Percentiles rank a stretch among this genome's conserved stretches.
Evolutionary conservation across 192 early-diverging fungal species (phyloP).

Genomic region (Thamnidium elegans): DNA sequence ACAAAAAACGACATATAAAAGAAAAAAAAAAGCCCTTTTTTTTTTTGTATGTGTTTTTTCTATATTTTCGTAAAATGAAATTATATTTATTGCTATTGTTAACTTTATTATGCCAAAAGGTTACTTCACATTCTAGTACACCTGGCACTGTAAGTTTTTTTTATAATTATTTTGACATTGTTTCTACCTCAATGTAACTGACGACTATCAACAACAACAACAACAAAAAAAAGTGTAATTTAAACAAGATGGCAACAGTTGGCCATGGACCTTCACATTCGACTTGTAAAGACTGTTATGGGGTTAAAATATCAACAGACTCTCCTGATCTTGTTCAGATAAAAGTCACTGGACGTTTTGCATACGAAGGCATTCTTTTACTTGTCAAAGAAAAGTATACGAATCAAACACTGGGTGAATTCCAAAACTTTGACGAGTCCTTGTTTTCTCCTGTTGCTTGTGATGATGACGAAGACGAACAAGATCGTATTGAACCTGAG

Average conservation of each 20-base stretch:
- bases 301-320: neutral
- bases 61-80: neutral
- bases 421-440: conserved; percentile 7
- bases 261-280: conserved; percentile 21
- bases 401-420: conserved; percentile 19
- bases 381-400: conserved; percentile 5
- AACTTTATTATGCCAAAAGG: neutral
- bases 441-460: conserved; percentile 14
- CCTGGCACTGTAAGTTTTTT: conserved; percentile 14
- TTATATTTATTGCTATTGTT: neutral
- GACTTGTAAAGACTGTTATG: conserved; percentile 15
- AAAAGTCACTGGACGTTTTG: conserved; percentile 1
- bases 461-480: conserved; percentile 17
- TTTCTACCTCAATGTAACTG: neutral
- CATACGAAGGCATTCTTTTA: conserved; percentile 11
- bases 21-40: conserved; percentile 1
- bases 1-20: neutral
- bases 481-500: conserved; percentile 9
- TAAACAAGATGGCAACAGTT: conserved; percentile 17
- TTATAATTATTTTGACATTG: neutral
- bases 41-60: neutral
- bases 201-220: neutral
- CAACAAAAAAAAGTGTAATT: conserved; percentile 10
- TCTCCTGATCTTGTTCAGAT: neutral
- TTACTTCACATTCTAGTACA: conserved; percentile 11